Conservation (phyloP, 2,329 filamentous ascomycete genomes). For the Colletotrichum cereale region DNA sequence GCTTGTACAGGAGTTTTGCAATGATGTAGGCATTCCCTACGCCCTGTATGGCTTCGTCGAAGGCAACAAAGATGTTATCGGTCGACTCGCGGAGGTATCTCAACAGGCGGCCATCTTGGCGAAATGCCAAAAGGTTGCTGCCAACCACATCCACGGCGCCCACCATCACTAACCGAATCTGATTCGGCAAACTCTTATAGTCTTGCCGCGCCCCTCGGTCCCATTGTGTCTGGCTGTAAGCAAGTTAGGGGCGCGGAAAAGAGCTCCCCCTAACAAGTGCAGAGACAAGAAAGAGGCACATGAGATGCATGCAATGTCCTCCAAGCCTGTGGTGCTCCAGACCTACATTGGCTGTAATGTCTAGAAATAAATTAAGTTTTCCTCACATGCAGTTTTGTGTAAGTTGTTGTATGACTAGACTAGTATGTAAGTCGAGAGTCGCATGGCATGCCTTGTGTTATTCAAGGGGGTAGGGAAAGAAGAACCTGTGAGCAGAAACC, state of each 20-base stretch:
- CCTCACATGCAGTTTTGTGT: neutral
- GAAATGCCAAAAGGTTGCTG: conserved; percentile 75
- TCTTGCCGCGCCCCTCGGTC: neutral
- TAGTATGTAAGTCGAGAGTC: neutral
- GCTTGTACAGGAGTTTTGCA: conserved; percentile 84
- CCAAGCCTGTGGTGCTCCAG: neutral
- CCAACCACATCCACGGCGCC: conserved; percentile 41
- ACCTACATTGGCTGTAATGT: conserved; percentile 1
- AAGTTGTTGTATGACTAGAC: neutral
- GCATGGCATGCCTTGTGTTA: neutral
- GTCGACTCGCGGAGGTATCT: conserved; percentile 81
- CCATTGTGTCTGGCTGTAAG: neutral
- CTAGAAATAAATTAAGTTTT: conserved; percentile 7
- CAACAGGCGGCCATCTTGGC: conserved; percentile 82
- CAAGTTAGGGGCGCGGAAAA: neutral
- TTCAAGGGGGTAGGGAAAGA: neutral
- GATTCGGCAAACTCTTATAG: neutral
- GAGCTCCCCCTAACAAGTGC: too few species aligned
- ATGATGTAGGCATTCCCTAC: conserved; percentile 86
- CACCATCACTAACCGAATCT: conserved; percentile 36
- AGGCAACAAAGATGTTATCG: conserved; percentile 85
- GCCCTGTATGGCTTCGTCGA: conserved; percentile 87
- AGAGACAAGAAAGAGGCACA: neutral
- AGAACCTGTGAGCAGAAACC: neutral
- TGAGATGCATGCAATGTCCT: neutral